These are phyloP conservation scores for Grosmannia huntii DNA, from an alignment of 2,329 filamentous ascomycete species.

Conservation along the genomic window DNA sequence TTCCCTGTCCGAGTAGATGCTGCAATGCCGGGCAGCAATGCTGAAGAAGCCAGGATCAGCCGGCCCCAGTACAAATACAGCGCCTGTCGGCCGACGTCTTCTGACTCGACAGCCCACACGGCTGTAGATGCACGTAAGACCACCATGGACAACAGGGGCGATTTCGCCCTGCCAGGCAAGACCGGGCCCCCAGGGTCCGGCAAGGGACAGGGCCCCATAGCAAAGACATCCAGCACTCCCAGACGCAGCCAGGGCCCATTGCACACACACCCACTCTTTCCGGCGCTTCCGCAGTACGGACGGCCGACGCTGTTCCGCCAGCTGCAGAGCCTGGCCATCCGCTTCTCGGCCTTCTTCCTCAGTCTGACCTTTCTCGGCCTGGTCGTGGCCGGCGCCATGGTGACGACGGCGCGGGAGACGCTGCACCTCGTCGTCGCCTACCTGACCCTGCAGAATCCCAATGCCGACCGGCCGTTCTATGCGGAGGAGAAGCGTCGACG, in stretches of 20 bases:
- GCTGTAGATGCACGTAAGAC: background rate
- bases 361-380: conserved; percentile 65
- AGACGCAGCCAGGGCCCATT: conserved; percentile 34
- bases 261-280: conserved; percentile 70
- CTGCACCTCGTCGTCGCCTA: conserved; percentile 36
- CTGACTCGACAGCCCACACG: too few species aligned
- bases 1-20: too few species aligned
- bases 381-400: conserved; percentile 62
- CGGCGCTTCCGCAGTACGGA: conserved; percentile 70
- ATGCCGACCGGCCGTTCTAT: conserved; percentile 52
- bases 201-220: background rate
- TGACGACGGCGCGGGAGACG: conserved; percentile 49
- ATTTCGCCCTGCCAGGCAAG: background rate
- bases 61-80: background rate
- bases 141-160: background rate
- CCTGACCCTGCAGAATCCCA: conserved; percentile 46
- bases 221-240: background rate
- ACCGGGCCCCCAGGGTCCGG: background rate
- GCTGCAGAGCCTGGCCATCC: conserved; percentile 53
- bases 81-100: background rate
- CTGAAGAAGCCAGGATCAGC: too few species aligned
- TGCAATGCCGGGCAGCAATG: too few species aligned
- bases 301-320: conserved; percentile 54
- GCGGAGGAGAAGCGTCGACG: conserved; percentile 55
- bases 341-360: conserved; percentile 57